Conservation (phyloP, 2,329 filamentous ascomycete species). For the Pseudocercospora vitis region DNA sequence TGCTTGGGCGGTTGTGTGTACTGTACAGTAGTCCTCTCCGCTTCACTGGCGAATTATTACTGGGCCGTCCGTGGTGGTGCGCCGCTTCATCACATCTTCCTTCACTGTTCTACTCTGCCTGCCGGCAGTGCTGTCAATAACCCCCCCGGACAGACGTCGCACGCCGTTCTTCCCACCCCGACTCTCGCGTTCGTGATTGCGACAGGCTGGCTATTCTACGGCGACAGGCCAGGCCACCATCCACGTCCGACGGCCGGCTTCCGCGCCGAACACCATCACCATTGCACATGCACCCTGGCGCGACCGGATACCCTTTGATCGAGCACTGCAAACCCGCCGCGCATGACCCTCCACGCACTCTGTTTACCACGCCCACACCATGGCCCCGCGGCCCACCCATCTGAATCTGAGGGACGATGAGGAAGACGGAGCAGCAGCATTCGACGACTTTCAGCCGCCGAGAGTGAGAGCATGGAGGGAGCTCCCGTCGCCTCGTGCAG, state of each 20-base stretch:
- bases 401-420: conserved; percentile 22
- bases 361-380: conserved; percentile 20
- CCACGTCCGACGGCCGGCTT: conserved; percentile 5
- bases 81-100: neutral
- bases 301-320: neutral
- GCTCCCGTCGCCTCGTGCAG: conserved; percentile 52
- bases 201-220: no score
- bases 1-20: no score
- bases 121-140: conserved; percentile 2
- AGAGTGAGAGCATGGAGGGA: conserved; percentile 35
- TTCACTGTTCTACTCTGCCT: neutral
- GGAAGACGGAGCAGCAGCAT: conserved; percentile 6
- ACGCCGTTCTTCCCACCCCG: neutral
- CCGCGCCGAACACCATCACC: conserved; percentile 5
- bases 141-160: no score
- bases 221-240: neutral
- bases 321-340: neutral
- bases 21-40: no score
- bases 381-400: conserved; percentile 34
- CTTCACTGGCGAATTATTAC: no score
- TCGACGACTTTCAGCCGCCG: conserved; percentile 30
- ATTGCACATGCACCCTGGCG: conserved; percentile 4
- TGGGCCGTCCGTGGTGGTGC: neutral
- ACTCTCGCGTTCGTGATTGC: no score
- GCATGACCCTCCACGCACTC: conserved; percentile 12